These are phyloP conservation scores for Hysterium pulicare DNA, from an alignment of 2,329 filamentous ascomycete genomes.

Conservation along the genomic window DNA sequence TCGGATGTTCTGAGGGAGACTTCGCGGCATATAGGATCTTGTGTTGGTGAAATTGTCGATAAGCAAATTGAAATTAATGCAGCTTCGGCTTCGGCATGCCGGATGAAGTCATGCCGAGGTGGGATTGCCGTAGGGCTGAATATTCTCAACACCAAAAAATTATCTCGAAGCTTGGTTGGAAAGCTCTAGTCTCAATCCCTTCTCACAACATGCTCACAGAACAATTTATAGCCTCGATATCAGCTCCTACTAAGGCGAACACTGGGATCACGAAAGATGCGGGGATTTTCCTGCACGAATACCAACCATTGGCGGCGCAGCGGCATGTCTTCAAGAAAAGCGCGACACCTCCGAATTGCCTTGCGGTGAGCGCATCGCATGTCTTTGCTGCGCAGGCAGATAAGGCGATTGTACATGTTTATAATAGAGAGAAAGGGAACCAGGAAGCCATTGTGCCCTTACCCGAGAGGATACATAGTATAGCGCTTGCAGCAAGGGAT, in stretches of 20 bases:
- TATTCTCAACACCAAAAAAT: constrained; percentile 4
- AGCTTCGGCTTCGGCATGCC: too few species aligned
- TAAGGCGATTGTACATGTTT: constrained; percentile 91
- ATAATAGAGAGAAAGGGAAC: constrained; percentile 75
- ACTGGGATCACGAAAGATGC: constrained; percentile 66
- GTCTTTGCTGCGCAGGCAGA: constrained; percentile 88
- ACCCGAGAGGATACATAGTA: constrained; percentile 76
- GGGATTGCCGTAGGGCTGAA: background rate
- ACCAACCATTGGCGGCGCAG: constrained; percentile 73
- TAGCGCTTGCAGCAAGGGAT: constrained; percentile 66
- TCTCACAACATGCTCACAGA: constrained; percentile 46
- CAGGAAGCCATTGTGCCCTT: constrained; percentile 89
- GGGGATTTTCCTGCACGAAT: constrained; percentile 80
- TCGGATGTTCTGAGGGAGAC: background rate
- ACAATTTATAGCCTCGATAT: constrained; percentile 49
- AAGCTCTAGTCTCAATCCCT: background rate
- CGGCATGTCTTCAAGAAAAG: constrained; percentile 88
- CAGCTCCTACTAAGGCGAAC: constrained; percentile 39
- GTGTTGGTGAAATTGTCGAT: background rate
- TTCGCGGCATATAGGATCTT: background rate
- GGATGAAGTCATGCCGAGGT: constrained; percentile 4
- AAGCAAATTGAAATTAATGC: background rate
- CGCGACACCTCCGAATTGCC: constrained; percentile 70
- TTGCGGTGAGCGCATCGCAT: constrained; percentile 78
- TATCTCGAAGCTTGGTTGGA: background rate